Evolutionary conservation across 345 rosid species (phyloP), one percentile per base, ranked within the genome.

Genomic region (Erucastrum elatum): DNA sequence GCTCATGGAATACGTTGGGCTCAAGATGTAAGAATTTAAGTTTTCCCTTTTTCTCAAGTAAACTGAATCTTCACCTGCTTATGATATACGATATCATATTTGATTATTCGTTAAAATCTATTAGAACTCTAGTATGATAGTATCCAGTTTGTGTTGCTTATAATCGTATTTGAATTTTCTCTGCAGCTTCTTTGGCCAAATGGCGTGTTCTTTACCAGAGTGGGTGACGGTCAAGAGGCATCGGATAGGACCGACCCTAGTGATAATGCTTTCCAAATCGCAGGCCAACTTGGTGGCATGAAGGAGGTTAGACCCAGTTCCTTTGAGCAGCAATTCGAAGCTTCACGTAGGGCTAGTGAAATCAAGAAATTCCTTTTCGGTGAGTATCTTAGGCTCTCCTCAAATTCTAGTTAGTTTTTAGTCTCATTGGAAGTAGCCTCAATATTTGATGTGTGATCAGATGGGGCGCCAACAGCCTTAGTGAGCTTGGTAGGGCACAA

Each of bases 401-500:
- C 44, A 3, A 1, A 16, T 30, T 75, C 7, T 3, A 53, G 62
- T 70, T 27, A 53, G 16, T 80, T 6, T 46, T 53, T 35, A 58
- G 16, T 59, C 16, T 71, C 44, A 49, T 3, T 6, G 31, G 34
- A 71, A 59, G 31, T 75, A 81, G 21, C 35, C 46, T 2, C 56
- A 51, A 51, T n/a, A 51, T 39, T 77, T 49, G 17, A 26, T n/a
- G 70, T 82, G 58, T 86, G 71, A 62, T 76, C 86, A 96, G 99
- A 88, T 85, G 98, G 96, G 58, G 92, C 96, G 75, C 99, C 99
- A 15, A 64, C 95, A 31, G 81, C 97, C 44, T 84, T 96, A 76
- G 99, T 96, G 70, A 84, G 98, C 86, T 86, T 96, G 86, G 87
- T 96, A 41, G 99, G 99, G 82, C 70, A 59, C 30, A 96, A 91